Evolutionary conservation across 495 filamentous ascomycete species (phyloP).

Genomic region (Aspergillus diversus): DNA sequence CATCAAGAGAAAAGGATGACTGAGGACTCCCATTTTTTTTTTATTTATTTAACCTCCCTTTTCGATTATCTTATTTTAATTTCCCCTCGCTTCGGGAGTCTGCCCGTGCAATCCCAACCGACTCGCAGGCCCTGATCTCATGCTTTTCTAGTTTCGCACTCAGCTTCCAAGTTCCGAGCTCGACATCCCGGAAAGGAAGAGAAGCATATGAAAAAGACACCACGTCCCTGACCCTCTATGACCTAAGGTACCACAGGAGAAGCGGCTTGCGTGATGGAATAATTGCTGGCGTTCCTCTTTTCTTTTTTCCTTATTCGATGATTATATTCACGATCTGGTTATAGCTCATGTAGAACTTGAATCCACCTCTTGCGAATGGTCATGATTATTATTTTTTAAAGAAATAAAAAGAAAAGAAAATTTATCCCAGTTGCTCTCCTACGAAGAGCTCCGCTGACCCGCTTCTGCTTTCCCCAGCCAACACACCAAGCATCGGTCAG

Average conservation of each 20-base stretch:
- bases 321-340: too few species aligned
- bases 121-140: not conserved
- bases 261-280: too few species aligned
- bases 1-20: not conserved
- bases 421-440: not conserved
- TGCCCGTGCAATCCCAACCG: not conserved
- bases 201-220: conserved; percentile 2
- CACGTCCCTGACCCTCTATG: not conserved
- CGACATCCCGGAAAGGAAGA: not conserved
- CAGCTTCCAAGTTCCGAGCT: conserved; percentile 1
- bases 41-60: not conserved
- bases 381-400: not conserved
- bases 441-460: conserved; percentile 19
- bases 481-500: conserved; percentile 3
- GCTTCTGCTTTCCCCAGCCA: conserved; percentile 20
- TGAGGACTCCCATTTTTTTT: not conserved
- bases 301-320: too few species aligned
- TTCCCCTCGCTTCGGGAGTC: not conserved
- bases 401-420: not conserved
- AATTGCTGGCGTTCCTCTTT: too few species aligned
- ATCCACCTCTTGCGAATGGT: too few species aligned
- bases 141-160: not conserved
- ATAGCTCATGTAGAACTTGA: too few species aligned
- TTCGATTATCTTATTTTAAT: not conserved
- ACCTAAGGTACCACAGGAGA: too few species aligned